These are phyloP conservation scores for Prunus davidiana DNA, from an alignment of 306 rosid genomes.

Conservation along the genomic window DNA sequence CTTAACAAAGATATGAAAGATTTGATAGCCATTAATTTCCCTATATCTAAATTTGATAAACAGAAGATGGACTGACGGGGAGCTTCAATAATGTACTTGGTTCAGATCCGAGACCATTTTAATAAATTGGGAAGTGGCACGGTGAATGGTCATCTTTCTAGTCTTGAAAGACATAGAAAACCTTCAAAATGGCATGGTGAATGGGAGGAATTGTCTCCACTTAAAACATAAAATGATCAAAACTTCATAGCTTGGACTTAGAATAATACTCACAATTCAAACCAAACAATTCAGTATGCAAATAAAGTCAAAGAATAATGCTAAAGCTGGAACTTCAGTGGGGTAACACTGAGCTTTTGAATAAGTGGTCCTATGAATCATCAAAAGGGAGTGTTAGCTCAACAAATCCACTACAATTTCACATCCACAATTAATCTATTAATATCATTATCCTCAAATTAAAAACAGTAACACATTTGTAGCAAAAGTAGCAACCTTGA, in stretches of 20 bases:
- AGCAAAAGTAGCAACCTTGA: slow-evolving; percentile 3
- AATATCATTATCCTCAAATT: neutral
- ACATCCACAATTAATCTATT: neutral
- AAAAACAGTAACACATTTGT: neutral
- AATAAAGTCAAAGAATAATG: neutral
- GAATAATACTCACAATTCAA: neutral
- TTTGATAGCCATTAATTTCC: neutral
- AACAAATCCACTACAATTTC: neutral
- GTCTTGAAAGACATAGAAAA: neutral
- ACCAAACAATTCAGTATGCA: neutral
- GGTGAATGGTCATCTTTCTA: neutral
- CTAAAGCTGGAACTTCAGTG: neutral
- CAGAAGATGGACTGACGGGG: neutral
- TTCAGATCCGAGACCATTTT: slow-evolving; percentile 1
- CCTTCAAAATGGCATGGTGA: neutral
- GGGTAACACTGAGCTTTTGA: neutral
- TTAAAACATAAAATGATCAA: neutral
- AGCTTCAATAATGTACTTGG: neutral
- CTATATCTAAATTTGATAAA: neutral
- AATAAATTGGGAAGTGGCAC: neutral
- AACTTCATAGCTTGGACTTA: neutral
- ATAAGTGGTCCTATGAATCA: neutral
- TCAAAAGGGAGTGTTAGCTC: neutral
- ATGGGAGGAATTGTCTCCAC: neutral
- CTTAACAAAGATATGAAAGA: neutral